Evolutionary conservation across 148 eudicot genomes (phyloP).

Genomic region (Amaranthus hypochondriacus): DNA sequence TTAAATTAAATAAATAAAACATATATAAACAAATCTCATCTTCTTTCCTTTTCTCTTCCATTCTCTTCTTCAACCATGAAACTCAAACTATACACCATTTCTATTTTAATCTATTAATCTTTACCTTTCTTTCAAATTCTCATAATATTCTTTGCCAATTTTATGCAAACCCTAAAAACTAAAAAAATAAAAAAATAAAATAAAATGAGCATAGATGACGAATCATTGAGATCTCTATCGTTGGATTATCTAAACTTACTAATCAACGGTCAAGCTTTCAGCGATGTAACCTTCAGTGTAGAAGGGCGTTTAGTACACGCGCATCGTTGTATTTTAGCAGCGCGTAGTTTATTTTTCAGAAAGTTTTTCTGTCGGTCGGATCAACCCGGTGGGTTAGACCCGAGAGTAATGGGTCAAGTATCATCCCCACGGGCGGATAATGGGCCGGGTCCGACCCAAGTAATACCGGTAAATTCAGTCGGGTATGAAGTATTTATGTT

Average conservation of each 20-base stretch:
- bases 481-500: slow-evolving; percentile 89
- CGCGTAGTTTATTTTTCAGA: slow-evolving; percentile 82
- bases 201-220: slow-evolving; percentile 55
- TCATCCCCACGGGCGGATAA: slow-evolving; percentile 11
- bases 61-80: slow-evolving; percentile 1
- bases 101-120: background rate
- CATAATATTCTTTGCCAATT: background rate
- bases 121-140: background rate
- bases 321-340: slow-evolving; percentile 86
- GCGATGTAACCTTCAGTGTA: slow-evolving; percentile 88
- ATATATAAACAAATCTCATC: background rate
- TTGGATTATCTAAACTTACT: slow-evolving; percentile 83
- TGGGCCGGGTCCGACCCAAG: slow-evolving; percentile 20
- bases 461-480: slow-evolving; percentile 83
- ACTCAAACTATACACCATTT: slow-evolving; percentile 2
- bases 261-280: slow-evolving; percentile 95
- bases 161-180: background rate
- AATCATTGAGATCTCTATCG: slow-evolving; percentile 65
- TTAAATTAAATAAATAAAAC: background rate
- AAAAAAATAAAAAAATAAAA: background rate
- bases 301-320: slow-evolving; percentile 94
- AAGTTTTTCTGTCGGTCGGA: slow-evolving; percentile 85
- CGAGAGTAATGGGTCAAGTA: slow-evolving; percentile 22
- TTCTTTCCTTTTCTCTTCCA: background rate
- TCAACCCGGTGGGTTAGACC: slow-evolving; percentile 20